Evolutionary conservation across 306 rosid genomes (phyloP), one percentile per base, ranked within the genome.

Genomic region (Calophaca sinica): DNA sequence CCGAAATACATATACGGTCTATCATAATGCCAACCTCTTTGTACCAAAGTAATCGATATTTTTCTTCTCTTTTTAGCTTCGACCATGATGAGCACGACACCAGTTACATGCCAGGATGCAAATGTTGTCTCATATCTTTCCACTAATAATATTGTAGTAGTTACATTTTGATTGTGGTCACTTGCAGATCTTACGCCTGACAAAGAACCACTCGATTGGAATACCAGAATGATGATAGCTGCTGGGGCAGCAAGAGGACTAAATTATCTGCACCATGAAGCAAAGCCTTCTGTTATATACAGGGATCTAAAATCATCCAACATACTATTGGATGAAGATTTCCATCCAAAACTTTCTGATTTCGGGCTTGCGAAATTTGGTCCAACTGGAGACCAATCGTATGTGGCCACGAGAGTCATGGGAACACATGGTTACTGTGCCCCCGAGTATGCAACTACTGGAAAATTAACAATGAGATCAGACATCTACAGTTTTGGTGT

Each of bases 391-490:
- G 93, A 85, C 4, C 79, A 78, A n/a, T 83, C 91, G 0, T 89
- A 80, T 52, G 92, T 91, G 58, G 80, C 89, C 70, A 86, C 96
- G 5, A 88, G 93, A 75, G 97, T 89, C 41, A 85, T 89, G 93
- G 97, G 93, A 69, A 89, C 96, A 5, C 75, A 83, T 38, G 97
- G 97, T 42, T 92, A 89, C 69, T 92, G 93, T 70, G 96, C 93
- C 7, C 93, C 96, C 5, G 96, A 89, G 78, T 88, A 92, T 81
- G 90, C 90, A 32, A 70, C 74, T 48, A 85, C 79, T 26, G 94
- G 97, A 50, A 89, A 76, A 68, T 76, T 90, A 75, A 87, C 92
- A 3, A 60, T 66, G 76, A 92, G 86, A 79, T 84, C 88, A 48
- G 96, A 89, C 65, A 87, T 90, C 48, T 92, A 82, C 60, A 85